phyloP scores from a whole-genome alignment of 2,329 filamentous ascomycete genomes.

The Hymenoscyphus infarciens region DNA sequence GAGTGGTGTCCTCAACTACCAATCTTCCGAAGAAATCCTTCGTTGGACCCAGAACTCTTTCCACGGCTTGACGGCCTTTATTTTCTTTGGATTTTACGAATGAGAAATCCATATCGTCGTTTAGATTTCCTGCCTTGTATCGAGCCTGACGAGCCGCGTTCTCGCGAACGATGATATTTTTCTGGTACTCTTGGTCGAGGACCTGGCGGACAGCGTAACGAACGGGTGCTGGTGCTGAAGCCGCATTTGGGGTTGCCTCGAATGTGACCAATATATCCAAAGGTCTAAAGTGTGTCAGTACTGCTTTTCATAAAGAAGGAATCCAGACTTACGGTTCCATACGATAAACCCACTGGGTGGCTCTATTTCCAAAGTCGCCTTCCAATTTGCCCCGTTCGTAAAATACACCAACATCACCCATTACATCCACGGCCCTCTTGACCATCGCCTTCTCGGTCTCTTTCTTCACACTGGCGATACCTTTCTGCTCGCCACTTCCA shows the following conservation, averaged over 20 bases:
- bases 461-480: slow-evolving; percentile 81
- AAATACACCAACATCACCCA: slow-evolving; percentile 76
- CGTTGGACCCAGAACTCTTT: slow-evolving; percentile 47
- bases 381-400: slow-evolving; percentile 82
- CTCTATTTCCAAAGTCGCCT: slow-evolving; percentile 54
- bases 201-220: slow-evolving; percentile 94
- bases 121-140: slow-evolving; percentile 50
- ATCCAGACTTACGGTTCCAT: slow-evolving; percentile 80
- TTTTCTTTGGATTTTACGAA: slow-evolving; percentile 25
- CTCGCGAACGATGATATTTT: slow-evolving; percentile 64
- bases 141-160: slow-evolving; percentile 63
- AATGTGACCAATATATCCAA: slow-evolving; percentile 78
- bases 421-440: slow-evolving; percentile 71
- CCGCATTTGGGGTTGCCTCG: slow-evolving; percentile 57
- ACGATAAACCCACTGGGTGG: slow-evolving; percentile 75
- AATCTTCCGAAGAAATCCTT: slow-evolving; percentile 84
- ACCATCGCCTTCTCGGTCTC: slow-evolving; percentile 82
- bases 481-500: slow-evolving; percentile 60
- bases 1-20: slow-evolving; percentile 46
- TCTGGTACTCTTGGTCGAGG: slow-evolving; percentile 82
- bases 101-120: slow-evolving; percentile 34
- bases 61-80: slow-evolving; percentile 24
- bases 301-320: slow-evolving; percentile 2
- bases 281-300: slow-evolving; percentile 39
- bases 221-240: slow-evolving; percentile 62